Conservation (phyloP, 2,329 filamentous ascomycete species). For the Claviceps quebecensis region DNA sequence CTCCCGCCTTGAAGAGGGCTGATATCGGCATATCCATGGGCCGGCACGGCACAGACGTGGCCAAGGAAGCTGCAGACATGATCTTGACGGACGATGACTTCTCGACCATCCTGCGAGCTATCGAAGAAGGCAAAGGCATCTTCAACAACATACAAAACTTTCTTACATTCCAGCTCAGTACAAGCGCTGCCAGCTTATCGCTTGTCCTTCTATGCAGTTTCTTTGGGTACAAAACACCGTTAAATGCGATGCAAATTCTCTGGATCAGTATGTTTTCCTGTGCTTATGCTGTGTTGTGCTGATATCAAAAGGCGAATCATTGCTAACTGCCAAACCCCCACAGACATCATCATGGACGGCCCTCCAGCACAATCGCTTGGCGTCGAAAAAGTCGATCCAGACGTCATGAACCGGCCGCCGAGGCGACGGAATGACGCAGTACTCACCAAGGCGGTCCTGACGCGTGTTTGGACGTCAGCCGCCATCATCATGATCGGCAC, state of each 20-base stretch:
- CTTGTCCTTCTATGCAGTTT: slow-evolving; percentile 87
- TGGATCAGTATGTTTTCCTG: slow-evolving; percentile 68
- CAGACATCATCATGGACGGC: slow-evolving; percentile 99
- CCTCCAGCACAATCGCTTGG: slow-evolving; percentile 93
- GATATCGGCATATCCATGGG: slow-evolving; percentile 99
- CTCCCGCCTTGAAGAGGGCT: slow-evolving; percentile 88
- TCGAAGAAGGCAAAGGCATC: slow-evolving; percentile 97
- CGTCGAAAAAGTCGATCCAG: slow-evolving; percentile 85
- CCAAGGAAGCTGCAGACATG: slow-evolving; percentile 93
- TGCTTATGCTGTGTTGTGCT: background rate
- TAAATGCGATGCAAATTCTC: slow-evolving; percentile 98
- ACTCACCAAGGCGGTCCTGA: slow-evolving; percentile 70
- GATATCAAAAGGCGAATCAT: background rate
- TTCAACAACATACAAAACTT: slow-evolving; percentile 99
- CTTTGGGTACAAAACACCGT: slow-evolving; percentile 82
- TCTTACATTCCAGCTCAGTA: slow-evolving; percentile 94
- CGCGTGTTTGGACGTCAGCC: slow-evolving; percentile 75
- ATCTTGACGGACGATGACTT: slow-evolving; percentile 83
- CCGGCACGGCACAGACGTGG: slow-evolving; percentile 84
- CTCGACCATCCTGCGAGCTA: slow-evolving; percentile 81
- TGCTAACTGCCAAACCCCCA: background rate
- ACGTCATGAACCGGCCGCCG: slow-evolving; percentile 85
- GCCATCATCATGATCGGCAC: slow-evolving; percentile 86
- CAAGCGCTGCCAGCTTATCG: slow-evolving; percentile 82
- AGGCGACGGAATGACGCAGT: slow-evolving; percentile 75